A percentile compares a stretch with the other conserved stretches of the same genome.
Evolutionary conservation across 2,329 filamentous ascomycete species (phyloP).

Genomic region (Sclerotinia sclerotiorum): DNA sequence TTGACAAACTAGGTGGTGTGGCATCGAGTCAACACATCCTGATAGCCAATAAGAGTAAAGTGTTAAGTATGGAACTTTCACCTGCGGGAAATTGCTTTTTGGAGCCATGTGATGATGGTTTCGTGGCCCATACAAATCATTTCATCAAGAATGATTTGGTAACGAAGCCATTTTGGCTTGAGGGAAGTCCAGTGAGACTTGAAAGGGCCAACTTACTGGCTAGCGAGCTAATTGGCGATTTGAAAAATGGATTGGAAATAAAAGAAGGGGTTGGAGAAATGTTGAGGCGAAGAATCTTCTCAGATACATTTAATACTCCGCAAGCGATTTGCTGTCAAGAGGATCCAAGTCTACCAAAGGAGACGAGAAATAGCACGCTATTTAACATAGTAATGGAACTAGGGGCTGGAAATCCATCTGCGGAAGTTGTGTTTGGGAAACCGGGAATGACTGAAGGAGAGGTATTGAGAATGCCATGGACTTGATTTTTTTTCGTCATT

Average conservation of each 20-base stretch:
- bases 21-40: slow-evolving; percentile 55
- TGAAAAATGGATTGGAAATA: background rate
- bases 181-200: slow-evolving; percentile 41
- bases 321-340: slow-evolving; percentile 43
- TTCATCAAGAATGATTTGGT: slow-evolving; percentile 39
- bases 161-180: slow-evolving; percentile 40
- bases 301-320: slow-evolving; percentile 42
- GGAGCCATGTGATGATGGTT: slow-evolving; percentile 26
- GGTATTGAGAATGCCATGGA: slow-evolving; percentile 5
- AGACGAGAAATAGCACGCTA: slow-evolving; percentile 40
- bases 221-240: slow-evolving; percentile 25
- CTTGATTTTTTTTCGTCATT: background rate
- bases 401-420: background rate
- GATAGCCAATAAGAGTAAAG: slow-evolving; percentile 46
- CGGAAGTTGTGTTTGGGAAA: slow-evolving; percentile 12
- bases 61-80: slow-evolving; percentile 49
- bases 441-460: background rate
- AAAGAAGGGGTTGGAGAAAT: slow-evolving; percentile 1
- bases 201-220: slow-evolving; percentile 32
- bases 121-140: slow-evolving; percentile 40
- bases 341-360: slow-evolving; percentile 36
- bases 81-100: slow-evolving; percentile 36
- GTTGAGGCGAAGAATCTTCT: slow-evolving; percentile 41
- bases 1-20: slow-evolving; percentile 52
- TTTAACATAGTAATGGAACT: slow-evolving; percentile 38